Evolutionary conservation across 805 yeast species (phyloP).

Genomic region (Zygoascus ofunaensis): DNA sequence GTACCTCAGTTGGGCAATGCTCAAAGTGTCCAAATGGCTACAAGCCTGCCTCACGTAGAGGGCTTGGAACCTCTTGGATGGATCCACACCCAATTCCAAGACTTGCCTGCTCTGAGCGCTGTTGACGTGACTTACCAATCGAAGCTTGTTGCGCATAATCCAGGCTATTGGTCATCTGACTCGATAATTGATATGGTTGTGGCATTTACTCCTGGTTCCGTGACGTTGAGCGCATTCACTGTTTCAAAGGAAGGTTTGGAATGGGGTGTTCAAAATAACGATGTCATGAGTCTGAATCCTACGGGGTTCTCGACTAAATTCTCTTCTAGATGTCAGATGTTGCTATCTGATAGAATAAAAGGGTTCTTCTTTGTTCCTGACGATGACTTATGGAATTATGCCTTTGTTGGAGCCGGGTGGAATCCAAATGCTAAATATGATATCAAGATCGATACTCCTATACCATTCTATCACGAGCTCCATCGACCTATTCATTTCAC

Average conservation of each 20-base stretch:
- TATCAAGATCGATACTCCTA: slow-evolving; percentile 68
- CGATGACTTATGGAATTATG: slow-evolving; percentile 79
- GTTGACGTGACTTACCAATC: slow-evolving; percentile 60
- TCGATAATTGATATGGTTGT: slow-evolving; percentile 53
- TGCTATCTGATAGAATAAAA: slow-evolving; percentile 61
- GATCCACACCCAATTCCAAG: slow-evolving; percentile 83
- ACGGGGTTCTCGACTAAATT: slow-evolving; percentile 57
- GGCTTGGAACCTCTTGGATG: slow-evolving; percentile 79
- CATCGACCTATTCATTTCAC: slow-evolving; percentile 88
- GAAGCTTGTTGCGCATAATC: slow-evolving; percentile 27
- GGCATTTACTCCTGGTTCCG: slow-evolving; percentile 74
- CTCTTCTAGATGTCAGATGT: slow-evolving; percentile 54
- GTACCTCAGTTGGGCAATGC: slow-evolving; percentile 83
- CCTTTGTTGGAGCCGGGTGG: slow-evolving; percentile 83
- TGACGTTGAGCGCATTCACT: slow-evolving; percentile 60
- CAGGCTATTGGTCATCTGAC: slow-evolving; percentile 31
- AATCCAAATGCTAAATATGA: slow-evolving; percentile 49
- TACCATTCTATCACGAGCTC: slow-evolving; percentile 70
- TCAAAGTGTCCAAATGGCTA: slow-evolving; percentile 55
- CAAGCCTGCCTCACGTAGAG: slow-evolving; percentile 30
- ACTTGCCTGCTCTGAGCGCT: slow-evolving; percentile 53
- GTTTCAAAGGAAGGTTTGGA: slow-evolving; percentile 54
- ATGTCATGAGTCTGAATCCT: slow-evolving; percentile 46
- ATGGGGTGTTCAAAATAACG: slow-evolving; percentile 69
- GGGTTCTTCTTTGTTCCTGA: slow-evolving; percentile 86